Evolutionary conservation across 2,329 filamentous ascomycete species (phyloP), one percentile per base, ranked within the genome.

Genomic region (Lasiodiplodia hormozganensis): DNA sequence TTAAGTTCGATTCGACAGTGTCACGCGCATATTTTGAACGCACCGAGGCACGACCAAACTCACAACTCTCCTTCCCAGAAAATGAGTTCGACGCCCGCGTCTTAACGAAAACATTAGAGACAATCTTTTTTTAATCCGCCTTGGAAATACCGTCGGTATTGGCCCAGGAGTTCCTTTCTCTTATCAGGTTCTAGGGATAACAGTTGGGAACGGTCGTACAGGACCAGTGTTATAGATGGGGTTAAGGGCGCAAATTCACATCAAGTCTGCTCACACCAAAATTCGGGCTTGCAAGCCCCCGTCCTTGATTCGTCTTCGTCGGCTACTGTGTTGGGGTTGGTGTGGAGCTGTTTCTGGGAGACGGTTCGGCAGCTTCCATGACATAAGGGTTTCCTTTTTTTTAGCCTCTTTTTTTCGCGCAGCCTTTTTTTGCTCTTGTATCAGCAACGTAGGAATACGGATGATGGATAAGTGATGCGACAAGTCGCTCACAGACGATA

Each of bases 31-130:
- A 14, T 16, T 31, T 67, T 34, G 40, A 43, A 12, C 54, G 65
- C 43, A 52, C 40, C 51, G 49, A 34, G 52, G 36, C 51, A 47
- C 62, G 23, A 43, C 21, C 62, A 21, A 47, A 31, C 28, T 38
- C 49, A 51, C 14, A 47, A 65, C 51, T 65, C 62, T 12, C 31
- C 12, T 43, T 47, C 23, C 49, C 23, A 28, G 36, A 54, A 65
- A 47, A 65, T 11, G 62, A 65, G 62, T 65, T 65, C 18, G 31
- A 54, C 38, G 62, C 51, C 62, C 47, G 62, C 53, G 62, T 65
- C 62, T 65, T 65, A 64, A 47, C 43, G 49, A 65, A 53, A 56
- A 56, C 49, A 25, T 65, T 65, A 65, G 62, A 65, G 34, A 65
- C 38, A 47, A 47, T 47, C 40, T 34, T 51, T 54, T 53, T 53